Evolutionary conservation across 768 basidiomycete genomes (phyloP), one percentile per base, ranked within the genome.

Genomic region (Russula ochroleuca): DNA sequence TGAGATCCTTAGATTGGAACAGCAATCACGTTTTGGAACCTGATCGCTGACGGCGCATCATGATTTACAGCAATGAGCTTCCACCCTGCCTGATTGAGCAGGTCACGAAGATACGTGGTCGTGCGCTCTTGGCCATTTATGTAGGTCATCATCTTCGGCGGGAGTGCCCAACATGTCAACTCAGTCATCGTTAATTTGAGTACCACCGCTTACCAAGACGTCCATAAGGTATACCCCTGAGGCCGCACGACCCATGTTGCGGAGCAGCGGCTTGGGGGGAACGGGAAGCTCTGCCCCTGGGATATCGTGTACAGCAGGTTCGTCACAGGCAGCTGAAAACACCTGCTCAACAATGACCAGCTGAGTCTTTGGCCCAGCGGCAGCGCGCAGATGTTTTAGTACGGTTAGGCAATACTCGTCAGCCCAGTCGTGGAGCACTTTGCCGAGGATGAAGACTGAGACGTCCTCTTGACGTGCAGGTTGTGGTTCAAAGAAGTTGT

Each of bases 351-450:
- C 63, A 40, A 73, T 31, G 50, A 74, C 45, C 17, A 75, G 61
- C n/a, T 68, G 70, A 17, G 72, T 73, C 41, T 65, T 59, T 3
- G 70, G 67, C 3, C 50, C 61, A 0, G 73, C 70, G 21, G 65
- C 67, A 8, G 54, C 66, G 38, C 74, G 69, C 19, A 74, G 63
- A 14, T 63, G 59, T 31, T 60, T 58, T 38, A 75, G 57, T 47
- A 75, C 72, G 55, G 66, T 70, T 40, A 67, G n/a, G 52, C 56
- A 62, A 56, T 73, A 72, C 8, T 71, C 63, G 62, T 76, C 76
- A 1, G 75, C 57, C 75, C 75, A 76, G 61, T 75, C 73, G 59
- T 77, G 75, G 15, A 72, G 47, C 50, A 76, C 69, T 37, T 47
- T 59, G 25, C 71, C 63, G n/a, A 75, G 53, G 43, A 74, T 38